Evolutionary conservation across 495 filamentous ascomycete species (phyloP), one percentile per base, ranked within the genome.

Genomic region (Lineolata rhizophorae): DNA sequence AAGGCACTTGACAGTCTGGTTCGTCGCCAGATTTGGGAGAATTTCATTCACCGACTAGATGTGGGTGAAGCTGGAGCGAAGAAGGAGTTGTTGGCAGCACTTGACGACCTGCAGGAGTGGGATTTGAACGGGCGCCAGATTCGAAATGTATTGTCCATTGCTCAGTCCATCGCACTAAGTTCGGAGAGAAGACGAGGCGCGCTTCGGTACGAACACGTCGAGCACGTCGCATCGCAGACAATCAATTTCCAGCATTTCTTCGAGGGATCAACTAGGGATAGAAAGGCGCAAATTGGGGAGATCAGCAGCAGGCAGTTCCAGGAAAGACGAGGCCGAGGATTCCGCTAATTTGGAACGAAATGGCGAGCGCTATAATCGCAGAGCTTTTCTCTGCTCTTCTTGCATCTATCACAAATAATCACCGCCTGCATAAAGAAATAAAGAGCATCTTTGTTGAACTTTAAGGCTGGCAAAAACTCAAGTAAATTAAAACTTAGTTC

Each of bases 41-140:
- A 21, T 4, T 26, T 34, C 1, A 27, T 34, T 6, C 10, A 34
- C 3, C 31, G 18, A 13, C 31, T 34, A 4, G 18, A 34, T 13
- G 18, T 12, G 4, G 15, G 18, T 21, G 17, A 27, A 27, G 31
- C 10, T 3, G 10, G 13, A 11, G 31, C 17, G 3, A 34, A 34
- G 15, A 9, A 5, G 5, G 18, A 27, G 18, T 20, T 34, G 11
- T 5, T 10, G 13, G 18, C 20, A 11, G 11, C 5, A 3, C 31
- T 34, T 9, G 1, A 8, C 6, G 18, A 34, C 1, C 8, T 34
- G 3, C 18, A 8, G 11, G 31, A 34, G 15, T 34, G 18, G 18
- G 18, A 27, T 9, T 14, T 34, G 3, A 34, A 34, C 14, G 31
- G 31, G 0, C 31, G 31, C 13, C 18, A 34, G 15, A 34, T 34